Evolutionary conservation across 2,329 filamentous ascomycete species (phyloP), one percentile per base, ranked within the genome.

Genomic region (Fusarium nelsonii): DNA sequence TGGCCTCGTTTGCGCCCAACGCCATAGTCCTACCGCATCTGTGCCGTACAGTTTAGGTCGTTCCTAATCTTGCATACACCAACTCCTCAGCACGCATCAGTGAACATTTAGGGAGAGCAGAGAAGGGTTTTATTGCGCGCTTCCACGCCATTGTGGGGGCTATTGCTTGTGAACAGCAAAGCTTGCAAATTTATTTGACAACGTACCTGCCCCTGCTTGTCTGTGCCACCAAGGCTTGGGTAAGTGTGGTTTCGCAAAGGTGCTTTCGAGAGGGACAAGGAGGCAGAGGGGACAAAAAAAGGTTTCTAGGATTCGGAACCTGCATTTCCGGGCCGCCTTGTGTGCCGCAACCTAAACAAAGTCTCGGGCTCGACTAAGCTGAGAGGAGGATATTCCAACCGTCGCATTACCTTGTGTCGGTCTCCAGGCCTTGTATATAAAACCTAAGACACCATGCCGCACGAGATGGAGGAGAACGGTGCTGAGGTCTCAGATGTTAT

Each of bases 401-500:
- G 51, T 73, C 58, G 40, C 63, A 63, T 56, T 70, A 36, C 58
- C 44, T 64, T 68, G 64, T 58, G 52, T 55, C 51, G 63, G 60
- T 66, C 39, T 61, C 51, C 50, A 36, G 65, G 49, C 48, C 62
- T 60, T 73, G 65, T 73, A 71, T 85, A 86, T 86, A 86, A 84
- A 82, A 81, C 78, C 69, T 81, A 79, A 82, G 81, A 80, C 84
- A 84, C 77, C 75, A 88, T 88, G 85, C 82, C 84, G 75, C 83
- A 85, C 78, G 82, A 86, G 69, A 80, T 84, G 75, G 84, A 85
- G 61, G 80, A 84, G 73, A 83, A 82, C 77, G 82, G 82, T 75
- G 81, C 82, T 77, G 85, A 88, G 73, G 82, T 86, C 78, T 88
- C 86, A 78, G 86, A 86, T 81, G 81, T 80, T 71, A 81, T 86